Conservation (phyloP, 805 yeast genomes). For the Torulaspora indica region DNA sequence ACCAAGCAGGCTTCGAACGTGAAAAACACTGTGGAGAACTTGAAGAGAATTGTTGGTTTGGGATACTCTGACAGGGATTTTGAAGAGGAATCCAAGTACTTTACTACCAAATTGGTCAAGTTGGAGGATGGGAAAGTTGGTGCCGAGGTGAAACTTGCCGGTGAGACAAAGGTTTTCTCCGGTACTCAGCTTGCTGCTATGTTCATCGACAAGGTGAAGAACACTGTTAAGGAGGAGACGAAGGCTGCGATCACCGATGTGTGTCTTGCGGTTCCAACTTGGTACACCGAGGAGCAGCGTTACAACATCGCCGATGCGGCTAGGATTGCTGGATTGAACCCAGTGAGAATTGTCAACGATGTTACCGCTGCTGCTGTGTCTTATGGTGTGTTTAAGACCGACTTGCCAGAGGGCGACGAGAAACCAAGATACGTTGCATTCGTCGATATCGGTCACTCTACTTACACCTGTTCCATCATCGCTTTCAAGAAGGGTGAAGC, state of each 20-base stretch:
- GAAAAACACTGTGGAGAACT: slow-evolving; percentile 91
- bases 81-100: slow-evolving; percentile 64
- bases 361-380: slow-evolving; percentile 98
- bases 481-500: slow-evolving; percentile 95
- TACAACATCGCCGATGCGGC: slow-evolving; percentile 95
- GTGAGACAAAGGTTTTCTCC: slow-evolving; percentile 71
- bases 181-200: slow-evolving; percentile 90
- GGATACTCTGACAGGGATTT: slow-evolving; percentile 63
- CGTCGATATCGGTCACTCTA: slow-evolving; percentile 95
- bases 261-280: slow-evolving; percentile 90
- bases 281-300: slow-evolving; percentile 97
- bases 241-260: slow-evolving; percentile 75
- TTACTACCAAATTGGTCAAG: slow-evolving; percentile 67
- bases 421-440: slow-evolving; percentile 86
- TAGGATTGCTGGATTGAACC: slow-evolving; percentile 92
- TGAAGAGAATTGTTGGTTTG: slow-evolving; percentile 89
- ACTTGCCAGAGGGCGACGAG: slow-evolving; percentile 77
- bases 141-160: slow-evolving; percentile 78
- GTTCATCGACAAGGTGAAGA: slow-evolving; percentile 89
- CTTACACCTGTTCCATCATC: slow-evolving; percentile 84
- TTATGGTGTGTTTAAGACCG: slow-evolving; percentile 97
- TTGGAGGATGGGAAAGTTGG: slow-evolving; percentile 71
- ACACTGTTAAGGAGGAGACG: slow-evolving; percentile 74
- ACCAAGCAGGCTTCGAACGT: slow-evolving; percentile 94
- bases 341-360: slow-evolving; percentile 96